Percentiles rank a stretch among this genome's conserved stretches.
phyloP scores from a whole-genome alignment of 1,284 basidiomycete species.

The Pseudomicrostroma phylloplanum region DNA sequence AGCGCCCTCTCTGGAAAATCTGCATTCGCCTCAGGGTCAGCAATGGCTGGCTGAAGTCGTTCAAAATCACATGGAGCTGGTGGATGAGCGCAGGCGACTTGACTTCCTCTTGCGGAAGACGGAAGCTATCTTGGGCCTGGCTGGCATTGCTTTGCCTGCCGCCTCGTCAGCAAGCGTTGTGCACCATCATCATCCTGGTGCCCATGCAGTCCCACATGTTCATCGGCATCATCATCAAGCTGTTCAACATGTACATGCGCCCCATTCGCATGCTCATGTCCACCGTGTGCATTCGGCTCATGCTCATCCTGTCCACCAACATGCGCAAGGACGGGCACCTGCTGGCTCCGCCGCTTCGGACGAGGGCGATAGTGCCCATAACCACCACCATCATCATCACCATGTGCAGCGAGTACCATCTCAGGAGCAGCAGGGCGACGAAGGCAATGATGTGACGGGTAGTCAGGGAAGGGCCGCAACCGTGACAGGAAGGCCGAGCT shows the following conservation, averaged over 20 bases:
- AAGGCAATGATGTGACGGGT: not conserved
- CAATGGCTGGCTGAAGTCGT: constrained; percentile 33
- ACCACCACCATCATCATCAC: constrained; percentile 7
- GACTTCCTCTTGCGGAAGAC: constrained; percentile 37
- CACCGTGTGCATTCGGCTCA: constrained; percentile 1
- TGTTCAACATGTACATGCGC: not conserved
- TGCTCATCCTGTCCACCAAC: not conserved
- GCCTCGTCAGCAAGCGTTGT: not conserved
- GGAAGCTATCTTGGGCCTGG: constrained; percentile 22
- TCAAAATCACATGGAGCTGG: constrained; percentile 34
- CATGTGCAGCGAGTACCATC: not conserved
- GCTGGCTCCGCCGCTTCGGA: not conserved
- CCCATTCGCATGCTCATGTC: constrained; percentile 6
- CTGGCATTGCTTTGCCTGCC: constrained; percentile 4
- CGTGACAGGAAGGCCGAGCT: too few species aligned
- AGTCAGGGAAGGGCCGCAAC: too few species aligned
- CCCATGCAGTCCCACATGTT: not conserved
- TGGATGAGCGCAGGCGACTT: constrained; percentile 33
- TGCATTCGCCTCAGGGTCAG: not conserved
- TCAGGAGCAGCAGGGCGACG: not conserved
- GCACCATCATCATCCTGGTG: not conserved
- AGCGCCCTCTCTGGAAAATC: not conserved
- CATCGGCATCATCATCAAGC: constrained; percentile 9
- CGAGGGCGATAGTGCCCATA: not conserved
- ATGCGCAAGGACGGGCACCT: not conserved